Conservation (phyloP, 768 basidiomycete species). For the Kwoniella sp. region DNA sequence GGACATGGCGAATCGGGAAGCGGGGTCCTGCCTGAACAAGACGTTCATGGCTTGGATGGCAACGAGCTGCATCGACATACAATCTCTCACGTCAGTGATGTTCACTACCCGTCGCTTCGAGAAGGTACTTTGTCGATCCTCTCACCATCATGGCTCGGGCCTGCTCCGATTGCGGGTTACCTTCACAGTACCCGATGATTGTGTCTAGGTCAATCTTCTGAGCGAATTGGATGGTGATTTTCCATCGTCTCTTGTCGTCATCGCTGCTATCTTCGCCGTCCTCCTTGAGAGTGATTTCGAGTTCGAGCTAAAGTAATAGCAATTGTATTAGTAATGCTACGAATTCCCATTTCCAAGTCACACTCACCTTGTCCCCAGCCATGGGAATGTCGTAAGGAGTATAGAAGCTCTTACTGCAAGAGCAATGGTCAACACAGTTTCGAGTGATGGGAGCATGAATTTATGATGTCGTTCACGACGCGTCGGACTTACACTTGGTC, state of each 20-base stretch:
- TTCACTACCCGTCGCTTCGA: background rate
- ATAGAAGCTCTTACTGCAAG: conserved; percentile 50
- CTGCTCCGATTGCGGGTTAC: conserved; percentile 42
- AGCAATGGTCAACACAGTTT: background rate
- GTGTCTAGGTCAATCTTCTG: conserved; percentile 50
- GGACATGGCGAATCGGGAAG: conserved; percentile 41
- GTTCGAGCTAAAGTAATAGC: conserved; percentile 37
- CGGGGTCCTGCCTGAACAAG: conserved; percentile 48
- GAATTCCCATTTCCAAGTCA: too few relatives aligned
- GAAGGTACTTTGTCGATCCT: background rate
- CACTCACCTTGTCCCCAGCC: conserved; percentile 30
- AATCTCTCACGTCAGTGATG: background rate
- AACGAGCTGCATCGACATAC: conserved; percentile 25
- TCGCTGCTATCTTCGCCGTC: conserved; percentile 36
- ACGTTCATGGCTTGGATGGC: conserved; percentile 55
- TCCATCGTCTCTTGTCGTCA: conserved; percentile 48
- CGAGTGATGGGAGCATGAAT: too few relatives aligned
- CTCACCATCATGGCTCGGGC: conserved; percentile 45
- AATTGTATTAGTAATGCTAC: background rate
- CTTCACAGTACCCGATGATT: conserved; percentile 46
- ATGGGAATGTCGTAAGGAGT: conserved; percentile 41
- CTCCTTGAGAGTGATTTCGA: conserved; percentile 44
- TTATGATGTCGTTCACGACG: too few relatives aligned
- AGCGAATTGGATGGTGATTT: conserved; percentile 46
- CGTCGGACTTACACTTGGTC: conserved; percentile 47